Base-by-base conservation (phyloP, 192 early-diverging fungal species). In the Podila horticola region DNA sequence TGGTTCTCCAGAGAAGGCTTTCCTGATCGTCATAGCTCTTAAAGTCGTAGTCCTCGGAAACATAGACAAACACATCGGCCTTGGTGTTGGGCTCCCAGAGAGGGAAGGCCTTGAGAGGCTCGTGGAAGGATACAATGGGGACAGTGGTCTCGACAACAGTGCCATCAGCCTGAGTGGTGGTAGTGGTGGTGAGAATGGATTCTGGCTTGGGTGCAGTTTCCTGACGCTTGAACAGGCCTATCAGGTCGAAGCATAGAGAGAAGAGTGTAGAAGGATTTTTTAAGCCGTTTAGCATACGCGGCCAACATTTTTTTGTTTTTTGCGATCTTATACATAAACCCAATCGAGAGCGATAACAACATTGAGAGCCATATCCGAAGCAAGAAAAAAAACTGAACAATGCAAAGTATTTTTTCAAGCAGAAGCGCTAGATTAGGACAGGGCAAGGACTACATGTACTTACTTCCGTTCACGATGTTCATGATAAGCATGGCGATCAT, bases 31-130 rank as follows among this genome's bases (percentile, higher is more conserved):
- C 71, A 51, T 83, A 85, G 34, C 75, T 52, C 1, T 45, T 75
- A 58, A 90, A 90, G 31, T 84, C 69, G 24, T 69, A 69, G 17
- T 87, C 63, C 55, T 88, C 86, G 17, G 83, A 86, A 0, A 86
- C 34, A 60, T 87, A 90, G 22, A 90, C 79, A 49, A 75, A 69
- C 29, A 90, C 52, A 67, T 90, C 82, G 12, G 71, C 70, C 17
- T 73, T 73, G 48, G 66, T 69, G 20, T 62, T 60, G 24, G 62
- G 66, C 15, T 45, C 24, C 77, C 77, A 81, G 20, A 81, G 66
- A 31, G 77, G 77, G 31, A 59, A 81, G 3, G 64, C 51, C 63
- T 81, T 81, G 13, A 12, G 10, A 22, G 77, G 77, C 10, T 49
- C 34, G 8, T 24, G 22, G 24, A 34, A 63, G 3, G 51, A 29